phyloP scores from a whole-genome alignment of 371 early-diverging fungal genomes.

The Batrachochytrium dendrobatidis region DNA sequence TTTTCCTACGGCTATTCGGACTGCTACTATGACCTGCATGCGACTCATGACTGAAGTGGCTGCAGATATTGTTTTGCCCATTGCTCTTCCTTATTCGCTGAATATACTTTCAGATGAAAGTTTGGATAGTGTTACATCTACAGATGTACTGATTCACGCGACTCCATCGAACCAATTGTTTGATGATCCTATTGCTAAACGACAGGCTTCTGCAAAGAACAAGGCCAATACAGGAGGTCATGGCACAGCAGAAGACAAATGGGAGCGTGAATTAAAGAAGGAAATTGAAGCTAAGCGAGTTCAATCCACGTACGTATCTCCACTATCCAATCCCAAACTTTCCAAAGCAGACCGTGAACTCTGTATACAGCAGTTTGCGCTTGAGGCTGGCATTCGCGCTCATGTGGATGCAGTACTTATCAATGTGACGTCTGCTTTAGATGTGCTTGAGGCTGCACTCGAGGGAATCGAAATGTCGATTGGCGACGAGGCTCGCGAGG shows the following conservation, averaged over 20 bases:
- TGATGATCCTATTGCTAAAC: slow-evolving; percentile 48
- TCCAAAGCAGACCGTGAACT: slow-evolving; percentile 77
- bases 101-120: slow-evolving; percentile 13
- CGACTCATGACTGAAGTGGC: slow-evolving; percentile 24
- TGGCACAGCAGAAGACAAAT: slow-evolving; percentile 72
- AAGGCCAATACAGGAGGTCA: no score
- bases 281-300: slow-evolving; percentile 49
- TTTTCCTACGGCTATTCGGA: slow-evolving; percentile 17
- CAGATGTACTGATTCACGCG: slow-evolving; percentile 51
- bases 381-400: slow-evolving; percentile 66
- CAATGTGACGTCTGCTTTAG: slow-evolving; percentile 54
- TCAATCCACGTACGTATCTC: slow-evolving; percentile 13
- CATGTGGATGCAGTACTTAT: slow-evolving; percentile 49
- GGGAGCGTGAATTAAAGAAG: slow-evolving; percentile 77
- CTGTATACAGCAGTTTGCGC: slow-evolving; percentile 63
- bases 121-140: slow-evolving; percentile 14
- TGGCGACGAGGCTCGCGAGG: slow-evolving; percentile 37
- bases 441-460: slow-evolving; percentile 56
- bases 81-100: slow-evolving; percentile 17
- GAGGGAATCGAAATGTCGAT: slow-evolving; percentile 49
- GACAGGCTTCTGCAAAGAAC: slow-evolving; percentile 35
- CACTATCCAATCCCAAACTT: slow-evolving; percentile 37
- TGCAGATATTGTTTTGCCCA: slow-evolving; percentile 18
- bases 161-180: slow-evolving; percentile 59
- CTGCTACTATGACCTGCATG: slow-evolving; percentile 28